These are phyloP conservation scores for Hansenula sp. DNA, from an alignment of 1,139 yeast species.

Conservation along the genomic window DNA sequence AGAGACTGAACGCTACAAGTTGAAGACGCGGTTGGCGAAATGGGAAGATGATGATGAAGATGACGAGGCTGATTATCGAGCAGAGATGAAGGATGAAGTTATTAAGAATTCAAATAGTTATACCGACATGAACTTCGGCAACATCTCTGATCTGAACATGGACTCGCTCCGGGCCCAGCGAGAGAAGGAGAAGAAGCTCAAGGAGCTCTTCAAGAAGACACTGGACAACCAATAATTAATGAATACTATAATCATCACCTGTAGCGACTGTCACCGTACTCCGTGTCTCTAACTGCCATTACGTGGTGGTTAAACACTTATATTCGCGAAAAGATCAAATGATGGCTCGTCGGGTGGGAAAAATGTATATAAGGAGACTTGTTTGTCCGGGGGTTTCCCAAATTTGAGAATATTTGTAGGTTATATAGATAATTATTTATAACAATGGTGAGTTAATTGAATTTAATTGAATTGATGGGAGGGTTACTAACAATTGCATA, in stretches of 20 bases:
- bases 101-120: conserved; percentile 21
- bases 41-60: conserved; percentile 54
- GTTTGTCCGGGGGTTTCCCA: no score
- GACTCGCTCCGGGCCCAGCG: conserved; percentile 12
- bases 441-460: conserved; percentile 4
- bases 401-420: no score
- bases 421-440: background rate
- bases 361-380: no score
- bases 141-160: conserved; percentile 4
- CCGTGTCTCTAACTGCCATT: background rate
- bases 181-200: conserved; percentile 17
- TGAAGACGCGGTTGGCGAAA: conserved; percentile 51
- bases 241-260: background rate
- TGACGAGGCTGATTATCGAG: conserved; percentile 7
- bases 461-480: background rate
- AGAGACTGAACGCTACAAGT: conserved; percentile 39
- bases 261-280: no score
- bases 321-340: background rate
- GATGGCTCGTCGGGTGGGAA: background rate
- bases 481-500: conserved; percentile 1
- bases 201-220: conserved; percentile 12
- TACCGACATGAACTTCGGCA: conserved; percentile 12
- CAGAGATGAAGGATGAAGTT: conserved; percentile 18
- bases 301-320: background rate
- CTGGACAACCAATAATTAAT: background rate